Base-by-base conservation (phyloP, 2,329 filamentous ascomycete genomes). In the Colletotrichum graminicola region DNA sequence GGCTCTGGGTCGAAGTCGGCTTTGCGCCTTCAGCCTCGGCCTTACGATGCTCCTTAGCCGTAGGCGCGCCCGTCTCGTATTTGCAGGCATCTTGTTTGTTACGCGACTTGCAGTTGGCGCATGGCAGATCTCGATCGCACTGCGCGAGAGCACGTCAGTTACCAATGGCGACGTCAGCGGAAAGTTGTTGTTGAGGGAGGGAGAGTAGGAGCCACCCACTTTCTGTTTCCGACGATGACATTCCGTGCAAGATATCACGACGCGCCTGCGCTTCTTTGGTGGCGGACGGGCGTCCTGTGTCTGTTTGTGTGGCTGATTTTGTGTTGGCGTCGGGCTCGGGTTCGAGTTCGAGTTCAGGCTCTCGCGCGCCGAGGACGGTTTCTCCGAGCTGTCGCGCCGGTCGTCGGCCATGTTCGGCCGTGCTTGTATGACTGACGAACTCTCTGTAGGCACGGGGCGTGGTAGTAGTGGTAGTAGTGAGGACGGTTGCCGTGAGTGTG, bases 181-280 rank as follows among this genome's bases (percentile, higher is more conserved):
- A 5, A 34, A 45, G 51, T 57, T 57, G 47, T n/a, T 34, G 62
- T 8, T 62, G 60, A 36, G 65, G 36, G 65, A 29, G 26, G 23
- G 41, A 12, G 21, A 47, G 45, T 23, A 10, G 45, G 45, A 16
- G 45, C 5, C 32, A 65, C 29, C 54, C 66, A 65, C 87, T 83
- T 89, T 89, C 76, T 90, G 88, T 76, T 91, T 91, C 71, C 89
- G 84, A 72, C 89, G 83, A 78, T 91, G 89, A 74, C 89, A 91
- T 76, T 91, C 89, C 14, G 86, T 89, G 75, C 89, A 91, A 10
- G 88, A 90, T 68, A 91, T 89, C 55, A 91, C 88, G 52, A 89
- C 83, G 49, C 89, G 84, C 75, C 87, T 85, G 74, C 89, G 83
- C 79, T 91, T 91, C 67, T 87, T 84, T 5, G 85, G 83, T 23